Base-by-base conservation (phyloP, 1,284 basidiomycete genomes). In the Somion occarium region DNA sequence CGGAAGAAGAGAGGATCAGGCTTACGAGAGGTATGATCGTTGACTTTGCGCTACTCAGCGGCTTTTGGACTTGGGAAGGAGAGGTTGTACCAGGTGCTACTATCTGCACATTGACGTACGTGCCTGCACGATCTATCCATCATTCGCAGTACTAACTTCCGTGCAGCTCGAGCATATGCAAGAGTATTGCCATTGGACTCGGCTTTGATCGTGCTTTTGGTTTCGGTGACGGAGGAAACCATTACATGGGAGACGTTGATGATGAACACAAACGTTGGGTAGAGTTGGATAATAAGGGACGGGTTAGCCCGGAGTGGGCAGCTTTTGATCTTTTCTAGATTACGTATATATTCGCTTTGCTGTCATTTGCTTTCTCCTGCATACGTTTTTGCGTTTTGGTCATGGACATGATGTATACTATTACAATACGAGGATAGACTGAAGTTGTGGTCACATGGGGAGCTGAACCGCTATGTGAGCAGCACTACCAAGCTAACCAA, bases 131-230 rank as follows among this genome's bases (percentile, higher is more conserved):
- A n/a, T 30, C 23, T 22, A 24, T 46, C 20, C 30, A 26, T 25
- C n/a, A n/a, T n/a, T n/a, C n/a, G n/a, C n/a, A n/a, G n/a, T n/a
- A n/a, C n/a, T n/a, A n/a, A n/a, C n/a, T n/a, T n/a, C n/a, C n/a
- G n/a, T n/a, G 13, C 57, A 88, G 84, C 52, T 86, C 83, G 3
- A 81, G 76, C 51, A 65, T 82, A 2, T 86, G 85, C 63, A 76
- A 72, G 50, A 56, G 83, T 50, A 69, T 80, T 23, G 82, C 82
- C 2, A 67, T 84, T 26, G 82, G 77, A 3, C 62, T 84, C 13
- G 82, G 80, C 5, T 88, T 83, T 80, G 72, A 78, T 5, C 68
- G 71, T n/a, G 79, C 83, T 0, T 85, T 86, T 57, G 82, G 81
- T 0, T 67, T 68, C 41, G 59, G 66, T 22, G 71, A 78, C 15